Percentiles rank a stretch among this genome's conserved stretches.
Conservation (phyloP, 2,329 filamentous ascomycete species). For the Monosporascus cannonballus region DNA sequence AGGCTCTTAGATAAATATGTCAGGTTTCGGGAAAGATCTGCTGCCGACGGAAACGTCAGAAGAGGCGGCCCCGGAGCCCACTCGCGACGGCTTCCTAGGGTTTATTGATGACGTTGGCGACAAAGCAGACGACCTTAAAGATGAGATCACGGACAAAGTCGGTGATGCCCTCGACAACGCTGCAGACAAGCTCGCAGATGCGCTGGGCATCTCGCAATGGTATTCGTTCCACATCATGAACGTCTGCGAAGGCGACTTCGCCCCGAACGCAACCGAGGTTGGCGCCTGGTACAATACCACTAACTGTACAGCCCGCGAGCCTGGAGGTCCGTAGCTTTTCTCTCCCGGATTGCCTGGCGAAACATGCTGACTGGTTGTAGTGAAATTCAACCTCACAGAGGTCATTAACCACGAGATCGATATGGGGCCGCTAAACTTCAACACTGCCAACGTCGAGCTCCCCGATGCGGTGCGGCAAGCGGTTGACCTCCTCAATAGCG, state of each 20-base stretch:
- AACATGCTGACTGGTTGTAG: constrained; percentile 13
- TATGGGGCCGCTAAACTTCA: constrained; percentile 38
- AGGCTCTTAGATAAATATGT: constrained; percentile 32
- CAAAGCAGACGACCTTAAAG: constrained; percentile 21
- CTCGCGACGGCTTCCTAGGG: constrained; percentile 14
- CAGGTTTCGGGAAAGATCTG: constrained; percentile 32
- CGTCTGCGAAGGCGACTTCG: constrained; percentile 39
- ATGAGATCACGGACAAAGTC: constrained; percentile 30
- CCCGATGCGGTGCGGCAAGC: constrained; percentile 37
- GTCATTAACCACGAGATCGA: constrained; percentile 40
- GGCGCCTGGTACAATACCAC: constrained; percentile 35
- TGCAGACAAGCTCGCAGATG: constrained; percentile 33
- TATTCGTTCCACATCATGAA: constrained; percentile 46
- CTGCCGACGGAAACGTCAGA: constrained; percentile 21
- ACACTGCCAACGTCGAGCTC: constrained; percentile 39
- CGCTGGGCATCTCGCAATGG: constrained; percentile 44
- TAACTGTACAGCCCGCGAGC: constrained; percentile 35
- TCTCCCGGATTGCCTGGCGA: not conserved
- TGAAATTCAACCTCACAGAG: constrained; percentile 39
- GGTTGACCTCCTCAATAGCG: constrained; percentile 43
- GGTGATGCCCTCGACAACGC: constrained; percentile 34
- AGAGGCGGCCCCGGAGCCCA: constrained; percentile 16
- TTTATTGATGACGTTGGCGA: constrained; percentile 7
- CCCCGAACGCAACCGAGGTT: constrained; percentile 34
- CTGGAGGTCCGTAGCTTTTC: constrained; percentile 29